A percentile compares a stretch with the other conserved stretches of the same genome.
phyloP scores from a whole-genome alignment of 1,139 yeast genomes.

The Zygosaccharomyces pseudobailii region DNA sequence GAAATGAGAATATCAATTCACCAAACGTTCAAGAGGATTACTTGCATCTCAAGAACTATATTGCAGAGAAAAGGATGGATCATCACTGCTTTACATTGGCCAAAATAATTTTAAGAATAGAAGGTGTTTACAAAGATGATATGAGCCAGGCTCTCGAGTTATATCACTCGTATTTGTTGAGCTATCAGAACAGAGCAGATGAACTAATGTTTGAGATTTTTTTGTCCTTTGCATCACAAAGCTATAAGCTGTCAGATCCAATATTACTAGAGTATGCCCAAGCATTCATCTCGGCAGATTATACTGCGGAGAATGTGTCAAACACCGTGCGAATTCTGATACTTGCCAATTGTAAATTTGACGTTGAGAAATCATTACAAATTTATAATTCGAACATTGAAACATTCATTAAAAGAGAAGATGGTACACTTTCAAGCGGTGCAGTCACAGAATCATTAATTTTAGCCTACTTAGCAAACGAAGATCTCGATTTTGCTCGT shows the following conservation, averaged over 20 bases:
- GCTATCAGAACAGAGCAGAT: conserved; percentile 38
- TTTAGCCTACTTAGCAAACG: conserved; percentile 43
- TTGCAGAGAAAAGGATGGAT: conserved; percentile 13
- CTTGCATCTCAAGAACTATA: conserved; percentile 11
- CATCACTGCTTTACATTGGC: conserved; percentile 15
- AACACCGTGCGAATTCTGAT: conserved; percentile 41
- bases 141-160: conserved; percentile 40
- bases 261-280: conserved; percentile 43
- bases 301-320: conserved; percentile 37
- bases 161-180: conserved; percentile 45
- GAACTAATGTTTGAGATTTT: conserved; percentile 36
- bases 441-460: conserved; percentile 51
- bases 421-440: conserved; percentile 44
- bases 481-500: conserved; percentile 60
- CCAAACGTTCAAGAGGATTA: conserved; percentile 8
- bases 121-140: conserved; percentile 40
- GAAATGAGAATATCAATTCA: neutral
- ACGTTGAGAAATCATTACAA: conserved; percentile 43
- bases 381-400: conserved; percentile 50
- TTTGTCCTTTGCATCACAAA: conserved; percentile 40
- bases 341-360: conserved; percentile 45
- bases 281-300: conserved; percentile 39
- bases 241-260: conserved; percentile 38
- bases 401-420: conserved; percentile 30
- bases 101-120: conserved; percentile 32